These are phyloP conservation scores for Amanita rimosa DNA, from an alignment of 768 basidiomycete genomes.

Conservation along the genomic window DNA sequence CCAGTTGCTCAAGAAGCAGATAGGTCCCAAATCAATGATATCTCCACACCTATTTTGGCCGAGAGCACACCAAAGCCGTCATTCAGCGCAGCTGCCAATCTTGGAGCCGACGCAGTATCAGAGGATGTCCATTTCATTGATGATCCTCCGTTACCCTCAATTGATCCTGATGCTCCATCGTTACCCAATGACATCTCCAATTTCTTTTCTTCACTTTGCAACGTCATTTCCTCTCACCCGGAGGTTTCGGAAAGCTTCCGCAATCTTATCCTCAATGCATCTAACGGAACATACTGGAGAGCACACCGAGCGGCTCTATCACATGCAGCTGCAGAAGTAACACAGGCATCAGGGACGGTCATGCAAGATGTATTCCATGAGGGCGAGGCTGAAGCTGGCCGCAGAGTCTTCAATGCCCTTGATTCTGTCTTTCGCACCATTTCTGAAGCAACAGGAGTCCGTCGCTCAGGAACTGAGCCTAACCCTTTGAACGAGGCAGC, in stretches of 20 bases:
- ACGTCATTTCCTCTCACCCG: slow-evolving; percentile 52
- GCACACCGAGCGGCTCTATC: slow-evolving; percentile 49
- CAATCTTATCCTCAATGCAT: slow-evolving; percentile 50
- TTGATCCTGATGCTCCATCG: slow-evolving; percentile 29
- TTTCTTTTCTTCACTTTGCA: slow-evolving; percentile 43
- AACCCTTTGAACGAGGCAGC: background rate
- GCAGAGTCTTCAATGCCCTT: slow-evolving; percentile 51
- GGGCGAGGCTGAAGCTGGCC: slow-evolving; percentile 56
- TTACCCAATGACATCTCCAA: slow-evolving; percentile 55
- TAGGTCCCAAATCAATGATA: slow-evolving; percentile 9
- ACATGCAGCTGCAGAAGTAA: slow-evolving; percentile 43
- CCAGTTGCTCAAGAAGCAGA: slow-evolving; percentile 15
- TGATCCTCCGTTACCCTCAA: slow-evolving; percentile 35
- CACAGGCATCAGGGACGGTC: slow-evolving; percentile 32
- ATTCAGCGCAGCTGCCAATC: slow-evolving; percentile 9
- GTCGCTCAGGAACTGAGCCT: slow-evolving; percentile 3
- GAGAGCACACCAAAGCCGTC: slow-evolving; percentile 26
- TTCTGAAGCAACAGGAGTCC: slow-evolving; percentile 18
- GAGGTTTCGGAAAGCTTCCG: slow-evolving; percentile 60
- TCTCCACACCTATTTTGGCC: slow-evolving; percentile 9
- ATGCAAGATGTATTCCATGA: slow-evolving; percentile 32
- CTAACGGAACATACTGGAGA: slow-evolving; percentile 59
- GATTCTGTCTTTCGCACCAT: slow-evolving; percentile 46
- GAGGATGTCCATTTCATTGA: slow-evolving; percentile 9
- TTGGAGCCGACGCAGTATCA: slow-evolving; percentile 10